phyloP scores from a whole-genome alignment of 208 protist species.

The Sergeia podlipaevii region DNA sequence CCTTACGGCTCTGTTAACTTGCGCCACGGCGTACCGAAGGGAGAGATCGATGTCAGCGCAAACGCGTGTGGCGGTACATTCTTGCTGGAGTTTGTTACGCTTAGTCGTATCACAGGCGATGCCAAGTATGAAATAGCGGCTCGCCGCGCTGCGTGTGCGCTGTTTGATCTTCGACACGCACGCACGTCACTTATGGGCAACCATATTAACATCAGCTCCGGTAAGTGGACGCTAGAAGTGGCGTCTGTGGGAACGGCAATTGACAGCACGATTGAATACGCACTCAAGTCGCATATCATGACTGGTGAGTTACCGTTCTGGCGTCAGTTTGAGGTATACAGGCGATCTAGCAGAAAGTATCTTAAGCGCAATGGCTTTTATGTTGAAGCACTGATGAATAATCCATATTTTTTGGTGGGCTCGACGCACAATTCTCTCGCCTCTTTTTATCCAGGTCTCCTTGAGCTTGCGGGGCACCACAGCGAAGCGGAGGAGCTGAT shows the following conservation, averaged over 20 bases:
- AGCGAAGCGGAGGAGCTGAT: slow-evolving; percentile 32
- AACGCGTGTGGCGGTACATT: slow-evolving; percentile 61
- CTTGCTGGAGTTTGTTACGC: slow-evolving; percentile 47
- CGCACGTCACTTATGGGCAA: slow-evolving; percentile 35
- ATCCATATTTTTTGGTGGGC: background rate
- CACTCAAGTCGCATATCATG: slow-evolving; percentile 72
- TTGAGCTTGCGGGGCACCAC: slow-evolving; percentile 58
- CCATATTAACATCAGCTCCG: slow-evolving; percentile 35
- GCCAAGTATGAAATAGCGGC: slow-evolving; percentile 29
- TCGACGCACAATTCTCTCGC: slow-evolving; percentile 53
- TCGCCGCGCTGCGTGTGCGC: slow-evolving; percentile 14
- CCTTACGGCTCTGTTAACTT: slow-evolving; percentile 87
- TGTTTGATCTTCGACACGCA: slow-evolving; percentile 25
- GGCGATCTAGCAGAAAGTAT: slow-evolving; percentile 16
- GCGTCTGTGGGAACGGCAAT: slow-evolving; percentile 56
- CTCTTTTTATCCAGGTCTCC: slow-evolving; percentile 76
- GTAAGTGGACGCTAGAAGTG: slow-evolving; percentile 13
- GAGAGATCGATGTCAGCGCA: slow-evolving; percentile 43
- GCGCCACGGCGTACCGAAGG: slow-evolving; percentile 37
- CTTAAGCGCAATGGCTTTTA: slow-evolving; percentile 40
- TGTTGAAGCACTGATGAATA: slow-evolving; percentile 19
- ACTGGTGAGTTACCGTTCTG: slow-evolving; percentile 43
- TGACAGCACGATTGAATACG: slow-evolving; percentile 89
- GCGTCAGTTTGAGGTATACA: slow-evolving; percentile 41
- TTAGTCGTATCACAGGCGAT: slow-evolving; percentile 43